These are phyloP conservation scores for Blastocladiella emersonii DNA, from an alignment of 371 early-diverging fungal species.

Conservation along the genomic window DNA sequence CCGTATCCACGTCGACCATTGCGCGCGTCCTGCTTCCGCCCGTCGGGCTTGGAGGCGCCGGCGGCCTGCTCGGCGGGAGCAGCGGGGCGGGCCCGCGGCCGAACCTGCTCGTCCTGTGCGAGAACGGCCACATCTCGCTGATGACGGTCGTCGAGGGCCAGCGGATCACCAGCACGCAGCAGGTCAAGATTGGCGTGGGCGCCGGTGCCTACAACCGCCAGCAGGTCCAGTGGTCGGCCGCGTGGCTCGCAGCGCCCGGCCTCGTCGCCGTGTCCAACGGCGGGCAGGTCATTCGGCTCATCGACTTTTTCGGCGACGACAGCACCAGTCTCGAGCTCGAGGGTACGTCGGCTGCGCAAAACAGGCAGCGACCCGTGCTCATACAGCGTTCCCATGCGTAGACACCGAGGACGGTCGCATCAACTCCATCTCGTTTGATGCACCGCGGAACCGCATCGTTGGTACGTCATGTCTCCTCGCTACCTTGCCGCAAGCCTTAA, in stretches of 20 bases:
- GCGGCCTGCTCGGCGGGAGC: too few species aligned
- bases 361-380: neutral
- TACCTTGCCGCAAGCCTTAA: neutral
- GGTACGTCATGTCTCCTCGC: neutral
- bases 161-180: neutral
- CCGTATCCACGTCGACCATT: neutral
- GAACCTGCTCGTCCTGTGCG: neutral
- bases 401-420: neutral
- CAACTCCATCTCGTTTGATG: neutral
- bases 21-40: neutral
- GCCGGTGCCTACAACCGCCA: neutral
- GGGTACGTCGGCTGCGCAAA: neutral
- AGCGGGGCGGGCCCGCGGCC: too few species aligned
- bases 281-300: neutral
- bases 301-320: constrained; percentile 1
- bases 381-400: neutral
- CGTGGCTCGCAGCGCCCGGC: neutral
- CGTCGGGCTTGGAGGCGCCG: neutral
- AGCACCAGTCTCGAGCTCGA: neutral
- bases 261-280: constrained; percentile 3
- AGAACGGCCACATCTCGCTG: neutral
- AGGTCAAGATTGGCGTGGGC: constrained; percentile 4
- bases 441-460: neutral
- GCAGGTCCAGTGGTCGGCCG: neutral
- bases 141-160: neutral